Base-by-base conservation (phyloP, 441 rosid genomes). In the Erysimum cheiri region DNA sequence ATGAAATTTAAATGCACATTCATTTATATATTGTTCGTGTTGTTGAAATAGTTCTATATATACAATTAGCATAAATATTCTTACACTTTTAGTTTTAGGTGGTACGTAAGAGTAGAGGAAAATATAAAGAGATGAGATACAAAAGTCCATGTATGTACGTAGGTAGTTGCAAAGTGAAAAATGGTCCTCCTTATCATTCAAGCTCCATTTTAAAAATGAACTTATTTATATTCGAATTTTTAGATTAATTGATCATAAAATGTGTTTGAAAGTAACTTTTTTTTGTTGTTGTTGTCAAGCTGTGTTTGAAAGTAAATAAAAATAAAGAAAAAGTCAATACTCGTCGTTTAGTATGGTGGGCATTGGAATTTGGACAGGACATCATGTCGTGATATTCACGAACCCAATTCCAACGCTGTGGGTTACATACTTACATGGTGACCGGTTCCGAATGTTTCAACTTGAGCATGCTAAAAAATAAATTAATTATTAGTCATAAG, bases 301-400 rank as follows among this genome's bases (percentile, higher is more conserved):
- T 19, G 22, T 19, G 24, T 33, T 33, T 33, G 36, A 33, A 33
- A 33, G 8, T 33, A 33, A 8, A 8, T 9, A 46, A 5, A 8
- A 8, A 1, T 40, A 13, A 46, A 3, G 50, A 46, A 46, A 17
- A 46, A 26, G 50, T 46, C 50, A n/a, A 46, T 17, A 43, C 19
- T 60, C 29, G 63, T 71, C 62, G 62, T 43, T 26, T 53, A n/a
- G 29, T 32, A 52, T 61, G 62, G 62, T 52, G 55, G 55, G 52
- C 13, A 52, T 2, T 22, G 24, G 24, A 22, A 22, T 22, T 8
- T 15, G 24, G 11, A 8, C 49, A 15, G 50, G 26, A 46, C 46
- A 52, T 71, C 32, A 33, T 61, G 39, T 53, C 63, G 69, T 71
- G 69, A 71, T 33, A 53, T 31, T 33, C 63, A 71, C 56, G 69